These are phyloP conservation scores for Eucalyptus cladocalyx DNA, from an alignment of 345 rosid genomes.

Conservation along the genomic window DNA sequence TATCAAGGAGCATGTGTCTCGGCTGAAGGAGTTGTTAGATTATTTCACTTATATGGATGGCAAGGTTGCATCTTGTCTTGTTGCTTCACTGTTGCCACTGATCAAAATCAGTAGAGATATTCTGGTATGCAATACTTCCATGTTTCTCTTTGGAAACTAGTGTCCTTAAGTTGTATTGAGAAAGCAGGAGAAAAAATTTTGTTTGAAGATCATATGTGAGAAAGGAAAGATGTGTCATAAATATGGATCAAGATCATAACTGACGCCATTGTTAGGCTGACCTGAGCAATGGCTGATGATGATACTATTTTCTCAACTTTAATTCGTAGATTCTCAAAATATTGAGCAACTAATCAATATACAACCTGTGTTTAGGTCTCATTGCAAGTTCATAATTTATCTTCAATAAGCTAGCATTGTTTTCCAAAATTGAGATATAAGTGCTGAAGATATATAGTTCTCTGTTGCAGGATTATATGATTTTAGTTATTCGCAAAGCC, in stretches of 20 bases:
- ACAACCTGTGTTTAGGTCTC: background rate
- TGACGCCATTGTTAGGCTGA: background rate
- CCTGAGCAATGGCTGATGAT: background rate
- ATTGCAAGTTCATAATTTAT: background rate
- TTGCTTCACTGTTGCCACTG: slow-evolving; percentile 59
- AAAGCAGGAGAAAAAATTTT: background rate
- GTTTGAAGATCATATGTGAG: background rate
- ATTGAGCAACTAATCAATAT: background rate
- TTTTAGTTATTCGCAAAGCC: slow-evolving; percentile 77
- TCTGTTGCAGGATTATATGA: slow-evolving; percentile 45
- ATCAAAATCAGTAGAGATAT: slow-evolving; percentile 55
- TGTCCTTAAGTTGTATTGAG: background rate
- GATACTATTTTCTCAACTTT: background rate
- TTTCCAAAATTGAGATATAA: background rate
- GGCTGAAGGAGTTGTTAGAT: slow-evolving; percentile 78
- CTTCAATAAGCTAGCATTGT: background rate
- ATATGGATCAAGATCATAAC: background rate
- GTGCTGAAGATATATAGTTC: background rate
- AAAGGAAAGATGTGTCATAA: background rate
- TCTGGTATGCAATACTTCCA: slow-evolving; percentile 22
- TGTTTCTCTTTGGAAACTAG: background rate
- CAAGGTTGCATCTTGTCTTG: slow-evolving; percentile 44
- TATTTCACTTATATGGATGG: slow-evolving; percentile 62
- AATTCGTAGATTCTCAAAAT: background rate
- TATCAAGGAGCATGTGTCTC: slow-evolving; percentile 55